Conservation (phyloP, 2,329 filamentous ascomycete genomes). For the Beauveria medogensis region DNA sequence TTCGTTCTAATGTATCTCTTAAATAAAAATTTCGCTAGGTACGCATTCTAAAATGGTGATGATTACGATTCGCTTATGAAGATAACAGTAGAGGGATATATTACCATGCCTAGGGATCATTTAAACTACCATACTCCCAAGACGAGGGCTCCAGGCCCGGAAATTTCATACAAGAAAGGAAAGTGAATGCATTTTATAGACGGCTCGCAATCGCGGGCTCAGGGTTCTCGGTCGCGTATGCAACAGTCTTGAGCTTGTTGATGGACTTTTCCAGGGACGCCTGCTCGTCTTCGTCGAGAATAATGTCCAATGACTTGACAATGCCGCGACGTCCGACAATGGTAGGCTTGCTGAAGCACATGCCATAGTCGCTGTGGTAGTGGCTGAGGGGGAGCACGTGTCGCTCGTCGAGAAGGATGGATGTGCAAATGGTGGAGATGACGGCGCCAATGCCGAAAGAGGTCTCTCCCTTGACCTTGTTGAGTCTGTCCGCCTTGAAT, state of each 20-base stretch:
- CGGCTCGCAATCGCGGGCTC: conserved; percentile 6
- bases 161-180: conserved; percentile 1
- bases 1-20: background rate
- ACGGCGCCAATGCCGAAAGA: conserved; percentile 42
- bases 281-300: conserved; percentile 10
- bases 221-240: conserved; percentile 8
- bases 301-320: conserved; percentile 6
- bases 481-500: conserved; percentile 34
- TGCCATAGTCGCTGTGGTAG: conserved; percentile 36
- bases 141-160: background rate
- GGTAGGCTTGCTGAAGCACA: conserved; percentile 41
- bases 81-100: conserved; percentile 10
- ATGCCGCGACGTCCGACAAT: conserved; percentile 40
- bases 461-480: conserved; percentile 38
- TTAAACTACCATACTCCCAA: conserved; percentile 6
- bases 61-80: background rate
- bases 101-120: conserved; percentile 8
- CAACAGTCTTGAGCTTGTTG: conserved; percentile 10
- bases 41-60: background rate
- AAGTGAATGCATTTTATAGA: conserved; percentile 2
- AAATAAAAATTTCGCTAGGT: too few relatives aligned
- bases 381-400: conserved; percentile 40
- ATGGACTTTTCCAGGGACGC: conserved; percentile 11
- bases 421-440: conserved; percentile 39
- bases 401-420: conserved; percentile 39